Evolutionary conservation across 768 basidiomycete genomes (phyloP), one percentile per base, ranked within the genome.

Genomic region (Auriscalpium vulgare): DNA sequence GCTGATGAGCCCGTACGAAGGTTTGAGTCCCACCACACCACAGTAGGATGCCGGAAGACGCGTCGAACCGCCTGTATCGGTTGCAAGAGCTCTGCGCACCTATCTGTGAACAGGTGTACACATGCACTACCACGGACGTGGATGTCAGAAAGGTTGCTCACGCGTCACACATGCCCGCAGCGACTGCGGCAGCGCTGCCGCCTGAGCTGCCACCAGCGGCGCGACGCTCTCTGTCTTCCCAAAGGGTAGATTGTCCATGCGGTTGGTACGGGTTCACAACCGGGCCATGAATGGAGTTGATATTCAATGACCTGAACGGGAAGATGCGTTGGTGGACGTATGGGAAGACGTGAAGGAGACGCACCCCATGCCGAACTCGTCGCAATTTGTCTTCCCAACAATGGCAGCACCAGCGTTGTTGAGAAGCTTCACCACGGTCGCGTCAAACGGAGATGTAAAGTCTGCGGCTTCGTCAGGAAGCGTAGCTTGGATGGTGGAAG

Each of bases 301-400:
- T 69, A 66, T 92, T 95, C 59, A 88, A 72, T 2, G 93, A 97
- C 16, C 88, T 91, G 58, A 43, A 61, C 8, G 14, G 14, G 14
- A 11, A 3, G 6, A 40, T 19, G 17, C 38, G n/a, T 23, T 3
- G 4, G 45, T 16, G 19, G 13, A 23, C 5, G 5, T 19, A 9
- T 0, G n/a, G 40, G 7, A 40, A 10, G 47, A 35, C 37, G 55
- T 19, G 54, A 43, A 36, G 4, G 9, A 36, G 43, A 70, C 83
- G 17, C 56, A 94, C 87, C 95, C 95, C 95, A 98, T 98, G 1
- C 95, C 95, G 70, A 98, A 98, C 70, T 98, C 95, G 67, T 99
- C 95, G 68, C 92, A 91, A 66, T 95, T 95, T 1, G 94, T 86
- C 71, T 97, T 97, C 1, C 93, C 95, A 2, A 88, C 65, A 10